phyloP scores from a whole-genome alignment of 129 eudicot genomes.

The Escallonia herrerae region DNA sequence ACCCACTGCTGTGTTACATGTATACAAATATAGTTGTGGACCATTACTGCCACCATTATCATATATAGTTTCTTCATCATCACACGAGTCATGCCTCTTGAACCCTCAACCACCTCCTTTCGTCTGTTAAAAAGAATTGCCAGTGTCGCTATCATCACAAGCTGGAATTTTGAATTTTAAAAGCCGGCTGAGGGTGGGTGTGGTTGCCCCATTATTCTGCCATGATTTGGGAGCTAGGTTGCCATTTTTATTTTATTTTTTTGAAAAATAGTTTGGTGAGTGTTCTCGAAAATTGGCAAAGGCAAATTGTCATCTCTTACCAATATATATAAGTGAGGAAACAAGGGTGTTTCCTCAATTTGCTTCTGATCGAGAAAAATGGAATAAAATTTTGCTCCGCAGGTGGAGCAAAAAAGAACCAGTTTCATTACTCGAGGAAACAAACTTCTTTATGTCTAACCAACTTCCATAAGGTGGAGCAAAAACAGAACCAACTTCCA shows the following conservation, averaged over 20 bases:
- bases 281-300: too few relatives aligned
- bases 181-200: background rate
- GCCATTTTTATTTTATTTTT: background rate
- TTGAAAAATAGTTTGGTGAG: too few relatives aligned
- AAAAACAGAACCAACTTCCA: conserved; percentile 10
- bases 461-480: too few relatives aligned
- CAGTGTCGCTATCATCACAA: background rate
- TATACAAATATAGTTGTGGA: background rate
- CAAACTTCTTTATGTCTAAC: background rate
- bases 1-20: background rate
- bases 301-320: too few relatives aligned
- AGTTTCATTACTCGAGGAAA: background rate
- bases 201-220: background rate
- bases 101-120: background rate
- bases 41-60: background rate
- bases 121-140: background rate
- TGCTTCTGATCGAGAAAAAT: too few relatives aligned
- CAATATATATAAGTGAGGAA: too few relatives aligned
- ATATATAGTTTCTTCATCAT: background rate
- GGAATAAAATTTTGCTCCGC: too few relatives aligned
- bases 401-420: too few relatives aligned
- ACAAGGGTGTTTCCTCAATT: background rate
- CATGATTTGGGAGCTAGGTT: background rate
- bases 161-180: background rate
- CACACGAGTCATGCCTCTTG: background rate